Percentiles rank a stretch among this genome's conserved stretches.
phyloP scores from a whole-genome alignment of 2,329 filamentous ascomycete species.

The Cercospora zeae-maydis region DNA sequence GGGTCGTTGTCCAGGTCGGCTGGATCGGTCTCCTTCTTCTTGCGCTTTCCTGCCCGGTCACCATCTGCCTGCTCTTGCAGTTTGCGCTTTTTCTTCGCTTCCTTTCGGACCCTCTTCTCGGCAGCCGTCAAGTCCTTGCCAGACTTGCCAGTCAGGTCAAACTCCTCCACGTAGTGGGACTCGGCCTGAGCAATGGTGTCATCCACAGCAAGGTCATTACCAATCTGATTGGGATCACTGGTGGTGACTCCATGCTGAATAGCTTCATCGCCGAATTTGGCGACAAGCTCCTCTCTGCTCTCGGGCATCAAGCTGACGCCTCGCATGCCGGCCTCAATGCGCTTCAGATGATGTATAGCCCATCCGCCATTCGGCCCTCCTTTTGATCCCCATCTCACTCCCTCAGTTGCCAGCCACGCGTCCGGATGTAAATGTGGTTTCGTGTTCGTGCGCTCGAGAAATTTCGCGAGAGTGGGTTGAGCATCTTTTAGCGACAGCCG shows the following conservation, averaged over 20 bases:
- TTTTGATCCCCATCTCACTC: constrained; percentile 43
- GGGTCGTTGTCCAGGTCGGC: constrained; percentile 16
- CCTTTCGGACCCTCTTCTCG: constrained; percentile 17
- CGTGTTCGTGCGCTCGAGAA: constrained; percentile 40
- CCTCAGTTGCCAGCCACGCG: constrained; percentile 42
- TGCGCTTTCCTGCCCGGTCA: constrained; percentile 17
- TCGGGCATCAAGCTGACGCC: constrained; percentile 51
- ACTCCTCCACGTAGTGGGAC: constrained; percentile 11
- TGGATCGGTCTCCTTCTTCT: constrained; percentile 19
- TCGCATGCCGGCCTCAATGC: constrained; percentile 51
- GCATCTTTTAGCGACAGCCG: constrained; percentile 9
- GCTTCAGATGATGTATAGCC: constrained; percentile 52
- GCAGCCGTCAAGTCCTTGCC: constrained; percentile 9
- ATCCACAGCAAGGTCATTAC: constrained; percentile 21
- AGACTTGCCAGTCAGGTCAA: constrained; percentile 11
- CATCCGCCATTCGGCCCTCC: constrained; percentile 46
- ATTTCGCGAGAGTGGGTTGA: constrained; percentile 36
- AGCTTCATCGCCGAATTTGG: constrained; percentile 38
- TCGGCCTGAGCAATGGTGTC: constrained; percentile 19
- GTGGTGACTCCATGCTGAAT: constrained; percentile 16
- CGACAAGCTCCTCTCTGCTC: constrained; percentile 34
- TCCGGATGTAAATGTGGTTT: constrained; percentile 50
- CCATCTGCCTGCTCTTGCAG: constrained; percentile 19
- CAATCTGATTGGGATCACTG: constrained; percentile 19
- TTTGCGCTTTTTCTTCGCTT: constrained; percentile 17